A percentile compares a stretch with the other conserved stretches of the same genome.
phyloP scores from a whole-genome alignment of 2,329 filamentous ascomycete species.

The Diplodia seriata region DNA sequence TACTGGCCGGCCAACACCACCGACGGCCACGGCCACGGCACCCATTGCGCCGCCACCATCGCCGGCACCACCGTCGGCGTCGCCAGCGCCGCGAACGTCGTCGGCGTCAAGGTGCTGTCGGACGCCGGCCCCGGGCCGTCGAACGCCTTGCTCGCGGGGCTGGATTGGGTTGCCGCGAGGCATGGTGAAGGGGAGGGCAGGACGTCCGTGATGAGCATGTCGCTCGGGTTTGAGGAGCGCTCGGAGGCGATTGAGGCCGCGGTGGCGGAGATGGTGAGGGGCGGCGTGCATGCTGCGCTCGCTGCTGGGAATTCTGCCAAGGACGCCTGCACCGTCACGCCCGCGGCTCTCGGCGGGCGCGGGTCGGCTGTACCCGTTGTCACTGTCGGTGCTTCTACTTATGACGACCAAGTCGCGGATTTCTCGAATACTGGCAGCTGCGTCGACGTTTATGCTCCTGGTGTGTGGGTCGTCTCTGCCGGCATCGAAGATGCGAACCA shows the following conservation, averaged over 20 bases:
- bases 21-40: conserved; percentile 26
- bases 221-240: no score
- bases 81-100: conserved; percentile 46
- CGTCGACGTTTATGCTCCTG: conserved; percentile 49
- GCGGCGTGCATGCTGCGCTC: no score
- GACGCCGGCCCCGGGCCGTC: conserved; percentile 44
- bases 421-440: conserved; percentile 48
- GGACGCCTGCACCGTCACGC: conserved; percentile 42
- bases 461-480: conserved; percentile 50
- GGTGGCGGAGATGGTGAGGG: no score
- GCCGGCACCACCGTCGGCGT: conserved; percentile 45
- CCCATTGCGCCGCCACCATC: conserved; percentile 45
- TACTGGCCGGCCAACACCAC: conserved; percentile 16
- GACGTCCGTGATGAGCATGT: conserved; percentile 47
- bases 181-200: conserved; percentile 37
- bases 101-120: conserved; percentile 48
- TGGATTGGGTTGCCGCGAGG: conserved; percentile 47
- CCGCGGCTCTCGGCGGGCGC: conserved; percentile 38
- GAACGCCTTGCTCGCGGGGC: conserved; percentile 44
- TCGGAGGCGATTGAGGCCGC: no score
- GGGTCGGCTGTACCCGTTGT: no score
- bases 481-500: conserved; percentile 44
- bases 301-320: conserved; percentile 45
- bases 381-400: conserved; percentile 48
- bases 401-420: conserved; percentile 40